Base-by-base conservation (phyloP, 2,329 filamentous ascomycete species). In the Calonectria hongkongensis region DNA sequence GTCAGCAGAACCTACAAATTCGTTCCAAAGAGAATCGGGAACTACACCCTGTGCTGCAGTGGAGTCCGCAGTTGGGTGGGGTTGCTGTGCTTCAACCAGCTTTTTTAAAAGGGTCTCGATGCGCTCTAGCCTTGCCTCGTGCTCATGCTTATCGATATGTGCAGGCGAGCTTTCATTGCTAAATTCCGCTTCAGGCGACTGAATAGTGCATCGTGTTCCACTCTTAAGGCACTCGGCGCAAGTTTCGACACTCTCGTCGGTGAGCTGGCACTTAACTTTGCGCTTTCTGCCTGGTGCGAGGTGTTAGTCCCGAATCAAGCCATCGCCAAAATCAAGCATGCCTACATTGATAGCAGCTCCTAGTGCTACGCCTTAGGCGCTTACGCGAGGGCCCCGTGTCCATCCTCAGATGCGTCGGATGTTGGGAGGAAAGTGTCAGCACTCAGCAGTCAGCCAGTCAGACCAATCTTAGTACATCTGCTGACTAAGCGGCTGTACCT, bases 231-330 rank as follows among this genome's bases (percentile, higher is more conserved):
- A 75, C 27, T 73, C 68, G 15, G 73, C 71, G 68, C 73, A 75
- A 7, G 56, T 62, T 15, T 71, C 54, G 25, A 73, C 66, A 30
- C 60, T 30, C 62, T 73, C 65, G 12, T 71, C 71, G 33, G 71
- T 73, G 68, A 75, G 73, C 43, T 75, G 73, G 21, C 73, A 75
- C 12, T 73, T 75, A 58, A 75, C 73, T 58, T 75, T 75, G 54
- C 73, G 73, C 54, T 73, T 71, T 67, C 73, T 67, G 36, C 73
- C 73, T 75, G 48, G 10, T 16, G 8, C 18, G 4, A 25, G 28
- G 27, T 30, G 50, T 73, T 39, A 70, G 67, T 15, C 8, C 8
- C 3, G 7, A 5, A 33, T 16, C 30, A 27, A 27, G 30, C 4
- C 4, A 16, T 13, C 9, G 36, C 28, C 5, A 1, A 15, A 33